Evolutionary conservation across 2,329 filamentous ascomycete species (phyloP).

Genomic region (Chaetomium olivaceum): DNA sequence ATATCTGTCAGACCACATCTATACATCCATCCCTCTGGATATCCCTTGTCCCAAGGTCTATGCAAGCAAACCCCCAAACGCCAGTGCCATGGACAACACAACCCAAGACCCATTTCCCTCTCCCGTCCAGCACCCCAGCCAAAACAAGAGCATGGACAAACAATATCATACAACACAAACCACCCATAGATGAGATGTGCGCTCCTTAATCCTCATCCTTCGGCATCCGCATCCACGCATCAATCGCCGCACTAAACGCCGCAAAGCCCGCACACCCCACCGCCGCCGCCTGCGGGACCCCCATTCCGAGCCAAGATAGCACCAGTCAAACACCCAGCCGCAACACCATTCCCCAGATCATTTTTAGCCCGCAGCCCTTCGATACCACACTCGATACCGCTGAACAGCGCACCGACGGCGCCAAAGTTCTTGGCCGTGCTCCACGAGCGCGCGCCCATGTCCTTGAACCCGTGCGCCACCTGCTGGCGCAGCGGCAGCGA

Average conservation of each 20-base stretch:
- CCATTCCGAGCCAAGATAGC: constrained; percentile 83
- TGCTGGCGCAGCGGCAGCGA: constrained; percentile 82
- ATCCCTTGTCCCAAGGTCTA: constrained; percentile 16
- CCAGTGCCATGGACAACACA: constrained; percentile 35
- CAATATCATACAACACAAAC: constrained; percentile 16
- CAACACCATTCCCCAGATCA: constrained; percentile 83
- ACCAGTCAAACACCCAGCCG: constrained; percentile 87
- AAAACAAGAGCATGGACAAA: not conserved
- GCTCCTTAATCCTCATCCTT: constrained; percentile 51
- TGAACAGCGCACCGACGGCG: constrained; percentile 86
- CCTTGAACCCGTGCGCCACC: constrained; percentile 81
- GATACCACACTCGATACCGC: constrained; percentile 92
- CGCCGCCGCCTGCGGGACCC: constrained; percentile 82
- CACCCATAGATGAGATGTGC: not conserved
- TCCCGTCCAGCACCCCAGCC: constrained; percentile 13
- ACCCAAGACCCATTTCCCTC: constrained; percentile 27
- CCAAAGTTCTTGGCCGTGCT: constrained; percentile 93
- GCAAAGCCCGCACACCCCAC: constrained; percentile 92
- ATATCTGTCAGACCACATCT: constrained; percentile 9
- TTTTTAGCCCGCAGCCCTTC: constrained; percentile 93
- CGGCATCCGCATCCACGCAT: constrained; percentile 84
- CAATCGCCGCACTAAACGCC: constrained; percentile 87
- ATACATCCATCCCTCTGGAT: constrained; percentile 11
- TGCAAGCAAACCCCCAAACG: constrained; percentile 30
- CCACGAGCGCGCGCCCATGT: constrained; percentile 85